Evolutionary conservation across 768 basidiomycete species (phyloP), one percentile per base, ranked within the genome.

Genomic region (Tulasnella sp.): DNA sequence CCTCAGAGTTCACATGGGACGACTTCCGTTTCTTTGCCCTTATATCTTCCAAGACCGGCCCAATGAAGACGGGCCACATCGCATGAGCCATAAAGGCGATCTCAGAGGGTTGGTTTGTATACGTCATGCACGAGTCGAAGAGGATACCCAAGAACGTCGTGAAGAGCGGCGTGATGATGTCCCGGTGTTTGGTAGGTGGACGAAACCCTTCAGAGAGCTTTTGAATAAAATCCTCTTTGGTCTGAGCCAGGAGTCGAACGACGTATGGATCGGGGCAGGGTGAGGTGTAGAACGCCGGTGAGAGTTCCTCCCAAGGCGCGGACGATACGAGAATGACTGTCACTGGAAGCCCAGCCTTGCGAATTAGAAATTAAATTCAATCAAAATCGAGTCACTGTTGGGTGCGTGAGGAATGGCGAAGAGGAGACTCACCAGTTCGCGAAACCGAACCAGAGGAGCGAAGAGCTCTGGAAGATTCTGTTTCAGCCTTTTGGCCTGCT

Each of bases 51-150:
- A 87, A 67, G 12, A 90, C 66, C 0, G 87, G 87, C 55, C 81
- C 77, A 1, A 84, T 77, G 64, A 88, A 90, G 1, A 81, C 84
- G 0, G 87, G 85, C 87, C 89, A 91, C 21, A 82, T 76, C 4
- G 88, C 84, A 0, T 84, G 81, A 2, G 84, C 80, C 27, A 91
- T 77, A 65, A 90, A 91, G 44, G 78, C 76, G 1, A 91, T 73
- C 66, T 91, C 88, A 50, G 79, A 68, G 0, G 81, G 78, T 65
- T 89, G 82, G 42, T 75, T 77, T 2, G 79, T 81, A 68, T 82
- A 88, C 4, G 80, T 75, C 21, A 76, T 76, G 66, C 87, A 82
- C 29, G 79, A 73, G 49, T 79, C 77, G 66, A 79, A 80, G 2
- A 91, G 68, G 9, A 78, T 73, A 5, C 77, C 73, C 19, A 76